Conservation (phyloP, 2,329 filamentous ascomycete genomes). For the Stenocarpella maydis region DNA sequence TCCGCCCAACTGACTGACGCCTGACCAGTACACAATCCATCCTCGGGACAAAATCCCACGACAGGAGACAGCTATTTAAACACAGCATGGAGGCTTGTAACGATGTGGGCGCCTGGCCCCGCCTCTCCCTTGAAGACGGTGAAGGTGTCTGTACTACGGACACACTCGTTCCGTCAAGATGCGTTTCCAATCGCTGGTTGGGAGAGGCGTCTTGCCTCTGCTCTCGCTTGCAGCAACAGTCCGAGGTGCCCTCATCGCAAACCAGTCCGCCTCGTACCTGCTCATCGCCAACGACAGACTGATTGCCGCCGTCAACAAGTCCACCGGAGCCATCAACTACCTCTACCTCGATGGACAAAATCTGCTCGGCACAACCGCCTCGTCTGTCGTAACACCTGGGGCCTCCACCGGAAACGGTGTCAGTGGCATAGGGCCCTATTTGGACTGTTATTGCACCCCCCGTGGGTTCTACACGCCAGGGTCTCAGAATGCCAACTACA, state of each 20-base stretch:
- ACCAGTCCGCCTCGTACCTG: slow-evolving; percentile 34
- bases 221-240: slow-evolving; percentile 12
- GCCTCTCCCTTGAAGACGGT: slow-evolving; percentile 1
- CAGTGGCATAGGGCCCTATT: slow-evolving; percentile 32
- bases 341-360: slow-evolving; percentile 35
- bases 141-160: not conserved
- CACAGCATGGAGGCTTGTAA: not conserved
- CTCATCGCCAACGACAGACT: slow-evolving; percentile 35
- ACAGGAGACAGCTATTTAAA: slow-evolving; percentile 2
- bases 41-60: slow-evolving; percentile 11
- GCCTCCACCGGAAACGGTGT: slow-evolving; percentile 29
- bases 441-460: slow-evolving; percentile 69
- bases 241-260: slow-evolving; percentile 27
- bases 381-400: slow-evolving; percentile 30
- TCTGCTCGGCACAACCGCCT: slow-evolving; percentile 22
- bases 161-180: slow-evolving; percentile 12
- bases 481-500: slow-evolving; percentile 53
- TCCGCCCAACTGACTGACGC: slow-evolving; percentile 12
- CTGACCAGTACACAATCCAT: not conserved
- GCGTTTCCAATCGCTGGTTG: not conserved
- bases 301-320: slow-evolving; percentile 34
- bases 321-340: slow-evolving; percentile 26
- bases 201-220: not conserved
- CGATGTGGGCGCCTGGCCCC: not conserved
- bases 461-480: slow-evolving; percentile 68